Evolutionary conservation across 805 yeast genomes (phyloP), one percentile per base, ranked within the genome.

Genomic region (Candida alai): DNA sequence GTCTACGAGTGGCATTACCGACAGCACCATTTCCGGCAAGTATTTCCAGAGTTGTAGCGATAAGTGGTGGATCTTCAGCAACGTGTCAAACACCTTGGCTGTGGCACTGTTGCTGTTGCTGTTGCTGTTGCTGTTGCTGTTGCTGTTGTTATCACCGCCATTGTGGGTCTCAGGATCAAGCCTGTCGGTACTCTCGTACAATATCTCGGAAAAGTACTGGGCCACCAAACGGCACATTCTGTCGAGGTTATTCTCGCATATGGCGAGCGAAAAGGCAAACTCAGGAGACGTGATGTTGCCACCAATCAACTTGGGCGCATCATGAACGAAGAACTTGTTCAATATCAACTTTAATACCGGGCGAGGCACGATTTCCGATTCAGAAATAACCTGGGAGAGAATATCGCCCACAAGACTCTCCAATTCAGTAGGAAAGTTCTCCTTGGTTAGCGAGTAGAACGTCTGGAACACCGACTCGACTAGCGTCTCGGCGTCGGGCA

Each of bases 1-100:
- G 44, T 84, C 85, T 4, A 88, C 62, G 33, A 85, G 71, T 0
- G 95, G 93, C 68, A 84, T 75, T 0, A 84, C 82, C 1, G 93
- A 76, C 3, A 74, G 69, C 8, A 85, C 63, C 14, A 84, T 60
- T 30, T 83, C 93, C 0, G 96, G 96, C 0, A 78, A 79, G 33
- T 74, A 69, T 45, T 68, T 74, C 96, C 96, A 89, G 2, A 88
- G 61, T 40, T 80, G 80, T 2, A 79, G 59, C 0, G 80, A 61
- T 21, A 86, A 58, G 9, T 56, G 67, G 49, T 87, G 95, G 3
- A 84, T 64, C 48, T 79, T 80, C 8, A 63, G 65, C 34, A 84
- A 56, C 14, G 74, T 75, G 27, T 64, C 69, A 31, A 60, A 42
- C 3, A 60, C 51, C 18, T 41, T 41, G 4, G 45, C 54, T 11